Evolutionary conservation across 768 basidiomycete genomes (phyloP).

Genomic region (Termitomyces bulborhizus): DNA sequence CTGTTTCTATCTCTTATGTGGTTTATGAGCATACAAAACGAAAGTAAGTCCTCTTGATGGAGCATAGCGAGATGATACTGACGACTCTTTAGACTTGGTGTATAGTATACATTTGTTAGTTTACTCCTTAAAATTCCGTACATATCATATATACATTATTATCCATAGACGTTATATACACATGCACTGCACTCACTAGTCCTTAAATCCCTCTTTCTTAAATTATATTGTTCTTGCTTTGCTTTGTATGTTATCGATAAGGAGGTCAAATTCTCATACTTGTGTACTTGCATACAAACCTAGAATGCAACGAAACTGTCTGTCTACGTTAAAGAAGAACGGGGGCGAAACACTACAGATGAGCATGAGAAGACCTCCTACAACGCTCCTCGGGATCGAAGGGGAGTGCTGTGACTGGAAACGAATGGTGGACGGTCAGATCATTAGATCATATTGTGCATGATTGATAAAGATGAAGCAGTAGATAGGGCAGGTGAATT

Average conservation of each 20-base stretch:
- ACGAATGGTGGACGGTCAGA: constrained; percentile 19
- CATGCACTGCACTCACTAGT: not conserved
- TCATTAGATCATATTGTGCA: constrained; percentile 17
- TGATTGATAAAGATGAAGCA: constrained; percentile 10
- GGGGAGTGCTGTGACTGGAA: constrained; percentile 2
- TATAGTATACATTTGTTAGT: constrained; percentile 30
- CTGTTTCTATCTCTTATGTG: constrained; percentile 95
- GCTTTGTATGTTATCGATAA: not conserved
- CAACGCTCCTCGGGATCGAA: constrained; percentile 6
- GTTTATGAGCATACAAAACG: constrained; percentile 87
- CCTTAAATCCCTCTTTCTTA: not conserved
- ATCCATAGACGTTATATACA: constrained; percentile 7
- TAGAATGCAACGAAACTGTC: constrained; percentile 2
- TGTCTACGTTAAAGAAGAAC: constrained; percentile 6
- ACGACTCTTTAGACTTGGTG: constrained; percentile 44
- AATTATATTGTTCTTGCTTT: not conserved
- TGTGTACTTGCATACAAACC: constrained; percentile 11
- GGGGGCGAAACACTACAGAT: constrained; percentile 1
- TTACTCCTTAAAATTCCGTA: constrained; percentile 1
- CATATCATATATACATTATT: not conserved
- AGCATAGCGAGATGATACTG: not conserved
- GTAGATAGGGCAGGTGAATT: constrained; percentile 10
- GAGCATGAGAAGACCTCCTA: constrained; percentile 1
- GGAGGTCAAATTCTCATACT: constrained; percentile 10
- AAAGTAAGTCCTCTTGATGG: constrained; percentile 38